A percentile compares a stretch with the other conserved stretches of the same genome.
phyloP scores from a whole-genome alignment of 139 green algal species.

The Raphidocelis subcapitata region DNA sequence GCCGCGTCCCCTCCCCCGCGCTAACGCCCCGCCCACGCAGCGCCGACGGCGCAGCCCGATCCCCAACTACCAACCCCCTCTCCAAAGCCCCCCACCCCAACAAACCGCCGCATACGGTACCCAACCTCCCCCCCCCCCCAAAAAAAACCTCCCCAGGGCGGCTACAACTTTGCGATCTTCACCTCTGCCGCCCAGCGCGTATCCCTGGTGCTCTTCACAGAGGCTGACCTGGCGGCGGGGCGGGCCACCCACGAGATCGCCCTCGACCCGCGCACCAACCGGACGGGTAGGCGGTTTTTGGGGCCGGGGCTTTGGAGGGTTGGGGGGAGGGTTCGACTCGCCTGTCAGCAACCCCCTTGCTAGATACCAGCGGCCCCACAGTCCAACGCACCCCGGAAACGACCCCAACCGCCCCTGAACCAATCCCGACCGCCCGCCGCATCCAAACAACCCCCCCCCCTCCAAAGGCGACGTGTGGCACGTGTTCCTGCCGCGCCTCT shows the following conservation, averaged over 20 bases:
- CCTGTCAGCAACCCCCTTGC: too few species aligned
- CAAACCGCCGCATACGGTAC: background rate
- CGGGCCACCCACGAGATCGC: constrained; percentile 62
- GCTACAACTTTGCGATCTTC: constrained; percentile 86
- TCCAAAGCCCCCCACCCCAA: background rate
- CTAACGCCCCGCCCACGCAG: background rate
- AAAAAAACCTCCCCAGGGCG: constrained; percentile 52
- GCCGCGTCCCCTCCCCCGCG: background rate
- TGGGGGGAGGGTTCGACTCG: too few species aligned
- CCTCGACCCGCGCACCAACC: constrained; percentile 73
- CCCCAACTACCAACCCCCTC: background rate
- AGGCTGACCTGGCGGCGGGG: constrained; percentile 69
- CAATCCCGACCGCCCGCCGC: too few species aligned
- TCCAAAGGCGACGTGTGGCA: constrained; percentile 90
- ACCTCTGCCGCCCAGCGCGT: constrained; percentile 60
- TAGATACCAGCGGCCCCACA: too few species aligned
- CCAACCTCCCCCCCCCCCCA: background rate
- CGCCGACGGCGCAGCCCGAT: background rate
- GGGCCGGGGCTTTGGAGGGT: too few species aligned
- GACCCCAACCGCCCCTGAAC: too few species aligned
- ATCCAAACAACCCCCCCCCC: too few species aligned
- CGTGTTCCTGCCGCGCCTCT: constrained; percentile 67
- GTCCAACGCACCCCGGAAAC: too few species aligned
- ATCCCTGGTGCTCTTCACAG: constrained; percentile 83
- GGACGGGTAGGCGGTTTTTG: constrained; percentile 42